phyloP scores from a whole-genome alignment of 192 early-diverging fungal species.

The Cladochytrium replicatum region DNA sequence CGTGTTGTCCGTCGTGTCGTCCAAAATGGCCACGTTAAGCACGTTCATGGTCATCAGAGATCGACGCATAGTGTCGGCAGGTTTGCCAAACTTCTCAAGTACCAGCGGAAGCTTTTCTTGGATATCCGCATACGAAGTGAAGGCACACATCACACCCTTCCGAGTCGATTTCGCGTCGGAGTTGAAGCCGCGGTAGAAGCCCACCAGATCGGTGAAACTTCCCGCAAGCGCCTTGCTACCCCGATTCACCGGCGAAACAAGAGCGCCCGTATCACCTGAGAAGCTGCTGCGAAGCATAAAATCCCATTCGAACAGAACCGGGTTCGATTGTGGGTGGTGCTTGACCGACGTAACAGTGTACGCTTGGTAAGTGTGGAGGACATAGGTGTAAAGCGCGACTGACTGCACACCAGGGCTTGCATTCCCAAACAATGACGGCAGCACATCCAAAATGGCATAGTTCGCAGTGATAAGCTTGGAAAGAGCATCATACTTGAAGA shows the following conservation, averaged over 20 bases:
- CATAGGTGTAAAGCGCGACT: slow-evolving; percentile 92
- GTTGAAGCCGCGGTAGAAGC: slow-evolving; percentile 16
- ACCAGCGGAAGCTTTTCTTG: slow-evolving; percentile 49
- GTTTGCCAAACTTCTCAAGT: slow-evolving; percentile 46
- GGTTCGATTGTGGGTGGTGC: slow-evolving; percentile 20
- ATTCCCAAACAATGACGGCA: slow-evolving; percentile 91
- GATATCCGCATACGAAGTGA: slow-evolving; percentile 59
- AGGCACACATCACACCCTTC: slow-evolving; percentile 78
- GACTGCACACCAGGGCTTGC: slow-evolving; percentile 57
- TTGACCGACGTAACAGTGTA: slow-evolving; percentile 82
- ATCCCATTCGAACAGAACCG: slow-evolving; percentile 38
- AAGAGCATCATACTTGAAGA: slow-evolving; percentile 40
- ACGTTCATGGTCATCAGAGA: slow-evolving; percentile 42
- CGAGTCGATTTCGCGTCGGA: slow-evolving; percentile 52
- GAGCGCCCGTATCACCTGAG: background rate
- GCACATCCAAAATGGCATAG: slow-evolving; percentile 90
- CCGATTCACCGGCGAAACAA: background rate
- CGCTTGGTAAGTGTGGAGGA: slow-evolving; percentile 93
- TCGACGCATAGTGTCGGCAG: slow-evolving; percentile 3
- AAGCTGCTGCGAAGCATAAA: slow-evolving; percentile 14
- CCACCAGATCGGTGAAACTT: slow-evolving; percentile 72
- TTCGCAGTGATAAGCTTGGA: slow-evolving; percentile 72
- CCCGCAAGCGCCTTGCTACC: slow-evolving; percentile 68
- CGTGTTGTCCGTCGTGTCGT: slow-evolving; percentile 39
- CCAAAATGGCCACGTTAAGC: slow-evolving; percentile 72